phyloP scores from a whole-genome alignment of 2,329 filamentous ascomycete species.

The Ophiognomonia clavigignenti-juglandacearum region DNA sequence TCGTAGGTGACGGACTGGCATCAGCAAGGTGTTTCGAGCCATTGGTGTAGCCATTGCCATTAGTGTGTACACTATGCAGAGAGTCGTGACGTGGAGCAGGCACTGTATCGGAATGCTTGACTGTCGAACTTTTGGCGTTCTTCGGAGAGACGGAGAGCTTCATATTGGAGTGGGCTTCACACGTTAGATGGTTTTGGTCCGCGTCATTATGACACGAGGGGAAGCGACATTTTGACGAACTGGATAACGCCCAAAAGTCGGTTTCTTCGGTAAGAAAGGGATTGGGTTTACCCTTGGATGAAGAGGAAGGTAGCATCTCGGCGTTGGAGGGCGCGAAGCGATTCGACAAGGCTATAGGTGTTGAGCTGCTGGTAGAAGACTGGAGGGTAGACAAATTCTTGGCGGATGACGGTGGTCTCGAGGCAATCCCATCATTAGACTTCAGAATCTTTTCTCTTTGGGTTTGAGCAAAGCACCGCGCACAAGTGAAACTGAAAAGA shows the following conservation, averaged over 20 bases:
- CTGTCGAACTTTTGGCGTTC: too few relatives aligned
- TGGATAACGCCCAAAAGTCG: conserved; percentile 6
- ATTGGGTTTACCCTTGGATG: conserved; percentile 2
- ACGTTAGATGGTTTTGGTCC: conserved; percentile 5
- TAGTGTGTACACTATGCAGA: neutral
- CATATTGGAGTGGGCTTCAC: conserved; percentile 4
- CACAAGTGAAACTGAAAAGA: conserved; percentile 12
- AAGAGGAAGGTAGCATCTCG: neutral
- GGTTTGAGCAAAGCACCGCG: neutral
- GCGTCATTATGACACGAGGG: conserved; percentile 8
- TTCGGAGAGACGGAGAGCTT: conserved; percentile 1
- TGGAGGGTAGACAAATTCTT: neutral
- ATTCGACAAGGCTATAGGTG: neutral
- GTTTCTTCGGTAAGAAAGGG: conserved; percentile 10
- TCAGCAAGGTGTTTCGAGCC: conserved; percentile 1
- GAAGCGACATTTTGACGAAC: conserved; percentile 7
- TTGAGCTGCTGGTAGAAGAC: neutral
- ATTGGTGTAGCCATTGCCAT: conserved; percentile 2
- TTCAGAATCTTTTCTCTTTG: neutral
- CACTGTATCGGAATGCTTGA: neutral
- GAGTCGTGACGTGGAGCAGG: neutral
- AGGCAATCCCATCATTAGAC: conserved; percentile 1
- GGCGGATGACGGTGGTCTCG: neutral
- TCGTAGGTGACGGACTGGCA: neutral
- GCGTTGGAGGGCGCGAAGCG: neutral